Evolutionary conservation across 306 rosid genomes (phyloP), one percentile per base, ranked within the genome.

Genomic region (Inga oerstediana): DNA sequence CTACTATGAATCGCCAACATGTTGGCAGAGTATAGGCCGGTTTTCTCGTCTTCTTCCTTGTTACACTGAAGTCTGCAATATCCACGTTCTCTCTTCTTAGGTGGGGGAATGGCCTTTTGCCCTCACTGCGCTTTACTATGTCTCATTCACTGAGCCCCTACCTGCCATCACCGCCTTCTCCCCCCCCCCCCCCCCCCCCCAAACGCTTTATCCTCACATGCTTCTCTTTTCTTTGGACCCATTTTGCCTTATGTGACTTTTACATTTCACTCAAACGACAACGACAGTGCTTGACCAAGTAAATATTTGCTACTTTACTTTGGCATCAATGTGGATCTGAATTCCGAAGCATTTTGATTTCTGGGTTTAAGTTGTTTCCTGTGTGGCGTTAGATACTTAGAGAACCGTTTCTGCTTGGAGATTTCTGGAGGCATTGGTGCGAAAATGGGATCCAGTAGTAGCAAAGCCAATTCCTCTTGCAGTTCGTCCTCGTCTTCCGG

Each of bases 381-480:
- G 19, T 13, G 48, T 39, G 43, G 65, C 8, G 22, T 22, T 35
- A 22, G 48, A 72, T 44, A 51, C 59, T 24, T 78, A 37, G 27
- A 68, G 41, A 76, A 24, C 46, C 72, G 46, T 61, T 62, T 24
- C 24, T 30, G 56, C 3, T 11, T 65, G 39, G 44, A 35, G 11
- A 41, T 15, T 62, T 39, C 59, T 32, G n/a, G 65, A 17, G 74
- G 61, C 46, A 66, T 75, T 68, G 72, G 34, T 76, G 49, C 17
- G 77, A 45, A 67, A 59, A 94, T 94, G 98, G 97, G 98, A 86
- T 89, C 98, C 75, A 80, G 84, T 67, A 90, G 91, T 52, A 94
- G 98, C 89, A 94, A 91, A 87, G 79, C 85, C 37, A n/a, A 83
- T 77, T 79, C 84, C 10, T 84, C 85, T 30, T 68, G 64, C 39